A percentile compares a stretch with the other conserved stretches of the same genome.
These are phyloP conservation scores for Hydnomerulius pinastri DNA, from an alignment of 768 basidiomycete genomes.

Conservation along the genomic window DNA sequence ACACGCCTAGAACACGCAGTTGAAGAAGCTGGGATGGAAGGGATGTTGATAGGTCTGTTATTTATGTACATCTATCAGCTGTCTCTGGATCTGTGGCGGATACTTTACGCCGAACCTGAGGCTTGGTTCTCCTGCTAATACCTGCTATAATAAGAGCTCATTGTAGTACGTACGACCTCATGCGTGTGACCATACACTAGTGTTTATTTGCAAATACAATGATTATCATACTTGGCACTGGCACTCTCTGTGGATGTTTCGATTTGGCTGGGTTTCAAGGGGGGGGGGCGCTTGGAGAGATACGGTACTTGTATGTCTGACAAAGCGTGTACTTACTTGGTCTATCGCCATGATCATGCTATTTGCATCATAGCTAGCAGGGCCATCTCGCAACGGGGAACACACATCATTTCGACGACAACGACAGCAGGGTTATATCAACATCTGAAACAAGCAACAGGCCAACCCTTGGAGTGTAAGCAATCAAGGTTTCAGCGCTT, in stretches of 20 bases:
- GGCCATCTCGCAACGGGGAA: background rate
- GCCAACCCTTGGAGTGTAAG: background rate
- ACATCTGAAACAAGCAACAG: background rate
- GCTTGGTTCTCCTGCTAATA: too few species aligned
- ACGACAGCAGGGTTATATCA: too few species aligned
- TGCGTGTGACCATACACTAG: too few species aligned
- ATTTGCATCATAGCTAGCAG: too few species aligned
- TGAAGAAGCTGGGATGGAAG: background rate
- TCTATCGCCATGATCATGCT: too few species aligned
- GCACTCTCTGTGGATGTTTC: too few species aligned
- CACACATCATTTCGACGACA: background rate
- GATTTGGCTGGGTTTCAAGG: too few species aligned
- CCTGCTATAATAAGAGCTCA: too few species aligned
- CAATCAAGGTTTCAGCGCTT: background rate
- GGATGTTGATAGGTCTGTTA: background rate
- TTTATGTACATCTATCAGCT: background rate
- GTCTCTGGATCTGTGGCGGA: background rate
- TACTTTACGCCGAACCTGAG: too few species aligned
- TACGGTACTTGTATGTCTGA: background rate
- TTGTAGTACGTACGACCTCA: too few species aligned
- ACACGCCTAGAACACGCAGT: background rate
- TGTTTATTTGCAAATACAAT: too few species aligned
- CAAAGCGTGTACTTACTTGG: background rate
- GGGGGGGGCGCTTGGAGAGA: background rate
- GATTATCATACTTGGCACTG: too few species aligned